Base-by-base conservation (phyloP, 1,284 basidiomycete genomes). In the Peniophora sp. region DNA sequence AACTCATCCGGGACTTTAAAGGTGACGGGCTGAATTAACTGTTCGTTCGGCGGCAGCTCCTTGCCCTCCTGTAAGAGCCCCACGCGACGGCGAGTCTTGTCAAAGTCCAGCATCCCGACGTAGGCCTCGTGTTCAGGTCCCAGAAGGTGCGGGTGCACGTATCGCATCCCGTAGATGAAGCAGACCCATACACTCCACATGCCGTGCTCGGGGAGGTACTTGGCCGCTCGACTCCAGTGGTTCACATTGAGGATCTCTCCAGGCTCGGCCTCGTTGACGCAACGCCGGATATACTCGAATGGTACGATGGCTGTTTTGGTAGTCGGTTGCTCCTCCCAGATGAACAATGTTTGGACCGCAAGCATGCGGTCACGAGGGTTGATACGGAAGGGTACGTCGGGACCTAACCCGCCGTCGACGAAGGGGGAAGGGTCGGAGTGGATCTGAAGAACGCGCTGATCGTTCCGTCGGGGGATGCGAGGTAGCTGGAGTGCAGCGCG, bases 131-230 rank as follows among this genome's bases (percentile, higher is more conserved):
- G n/a, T 41, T 41, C 5, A 5, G 5, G 19, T 41, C 34, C 34
- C n/a, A 36, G 10, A n/a, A n/a, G n/a, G n/a, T n/a, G n/a, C 17
- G 55, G 56, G 1, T 34, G 19, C 36, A 55, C 45, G 51, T 53
- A 50, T 2, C 56, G 52, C 43, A 70, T 71, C 14, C 81, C 81
- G 58, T 71, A 74, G 23, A 81, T 73, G 57, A 77, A 80, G 65
- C 82, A 85, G 6, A 79, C 77, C 78, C 78, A 85, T 17, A 68
- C 61, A 16, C 62, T 52, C 34, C 73, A 73, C 44, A 69, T 68
- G 25, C 58, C 57, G 11, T 59, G 58, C 25, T 56, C 10, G 55
- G 54, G 27, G 77, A 56, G 55, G 78, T 59, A 20, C 77, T 74
- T 16, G 72, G 71, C 3, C 71, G 71, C 12, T 12, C 12, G 27